A percentile compares a stretch with the other conserved stretches of the same genome.
Evolutionary conservation across 345 rosid species (phyloP).

Genomic region (Acer yangbiense): DNA sequence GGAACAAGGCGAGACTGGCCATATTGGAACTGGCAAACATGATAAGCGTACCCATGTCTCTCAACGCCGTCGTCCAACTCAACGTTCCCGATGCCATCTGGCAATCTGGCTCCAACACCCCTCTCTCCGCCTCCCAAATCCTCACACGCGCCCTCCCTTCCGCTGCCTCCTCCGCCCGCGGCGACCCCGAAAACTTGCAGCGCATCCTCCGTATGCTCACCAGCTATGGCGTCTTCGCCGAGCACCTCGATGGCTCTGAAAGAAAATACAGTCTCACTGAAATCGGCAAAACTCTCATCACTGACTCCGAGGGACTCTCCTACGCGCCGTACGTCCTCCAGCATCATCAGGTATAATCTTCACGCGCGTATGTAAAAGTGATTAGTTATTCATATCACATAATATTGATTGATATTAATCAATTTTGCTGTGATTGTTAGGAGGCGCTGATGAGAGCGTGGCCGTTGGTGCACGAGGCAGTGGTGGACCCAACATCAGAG

Average conservation of each 20-base stretch:
- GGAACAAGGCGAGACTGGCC: slow-evolving; percentile 61
- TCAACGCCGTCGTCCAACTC: slow-evolving; percentile 70
- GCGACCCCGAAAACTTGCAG: slow-evolving; percentile 75
- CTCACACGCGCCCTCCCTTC: slow-evolving; percentile 46
- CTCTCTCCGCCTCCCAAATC: slow-evolving; percentile 77
- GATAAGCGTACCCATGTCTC: slow-evolving; percentile 94
- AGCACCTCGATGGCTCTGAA: slow-evolving; percentile 42
- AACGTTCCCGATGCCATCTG: slow-evolving; percentile 84
- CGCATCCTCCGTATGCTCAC: slow-evolving; percentile 87
- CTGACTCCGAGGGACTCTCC: slow-evolving; percentile 71
- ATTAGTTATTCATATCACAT: too few relatives aligned
- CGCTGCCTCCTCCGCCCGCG: slow-evolving; percentile 21
- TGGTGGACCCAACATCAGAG: slow-evolving; percentile 60
- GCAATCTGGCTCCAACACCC: slow-evolving; percentile 71
- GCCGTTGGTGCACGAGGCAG: slow-evolving; percentile 80
- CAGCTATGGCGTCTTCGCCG: slow-evolving; percentile 74
- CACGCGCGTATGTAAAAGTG: background rate
- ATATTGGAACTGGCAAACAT: slow-evolving; percentile 86
- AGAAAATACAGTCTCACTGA: slow-evolving; percentile 74
- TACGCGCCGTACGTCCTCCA: slow-evolving; percentile 83
- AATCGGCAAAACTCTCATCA: slow-evolving; percentile 75
- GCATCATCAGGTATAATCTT: slow-evolving; percentile 68
- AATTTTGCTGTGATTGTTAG: slow-evolving; percentile 21
- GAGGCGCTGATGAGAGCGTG: slow-evolving; percentile 78
- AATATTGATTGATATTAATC: too few relatives aligned